A percentile compares a stretch with the other conserved stretches of the same genome.
These are phyloP conservation scores for Tagetes erecta DNA, from an alignment of 129 eudicot genomes.

Conservation along the genomic window DNA sequence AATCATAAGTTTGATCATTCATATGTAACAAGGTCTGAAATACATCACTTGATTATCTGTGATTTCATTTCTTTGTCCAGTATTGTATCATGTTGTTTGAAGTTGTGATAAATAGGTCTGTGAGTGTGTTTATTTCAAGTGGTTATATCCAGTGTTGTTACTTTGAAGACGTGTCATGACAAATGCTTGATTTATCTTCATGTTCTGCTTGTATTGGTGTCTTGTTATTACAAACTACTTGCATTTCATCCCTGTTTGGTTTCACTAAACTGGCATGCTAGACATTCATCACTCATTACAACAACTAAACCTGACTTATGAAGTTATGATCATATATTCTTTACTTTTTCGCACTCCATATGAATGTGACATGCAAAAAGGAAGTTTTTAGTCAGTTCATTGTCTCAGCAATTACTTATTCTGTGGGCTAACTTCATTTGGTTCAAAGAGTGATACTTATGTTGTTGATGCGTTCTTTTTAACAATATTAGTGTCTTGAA, in stretches of 20 bases:
- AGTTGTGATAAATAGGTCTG: neutral
- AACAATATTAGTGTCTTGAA: slow-evolving; percentile 64
- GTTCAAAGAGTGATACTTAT: neutral
- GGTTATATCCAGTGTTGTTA: neutral
- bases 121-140: neutral
- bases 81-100: neutral
- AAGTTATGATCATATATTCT: neutral
- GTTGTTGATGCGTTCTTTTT: neutral
- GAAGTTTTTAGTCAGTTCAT: neutral
- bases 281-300: neutral
- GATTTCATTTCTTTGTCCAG: neutral
- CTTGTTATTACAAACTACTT: neutral
- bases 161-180: neutral
- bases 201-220: slow-evolving; percentile 1
- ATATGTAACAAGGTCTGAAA: slow-evolving; percentile 60
- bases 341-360: neutral
- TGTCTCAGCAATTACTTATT: neutral
- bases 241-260: too few species aligned
- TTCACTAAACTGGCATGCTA: neutral
- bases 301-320: neutral
- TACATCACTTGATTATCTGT: neutral
- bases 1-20: slow-evolving; percentile 93
- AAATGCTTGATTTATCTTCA: slow-evolving; percentile 6
- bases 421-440: slow-evolving; percentile 10
- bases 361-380: neutral